Percentiles rank a stretch among this genome's conserved stretches.
phyloP scores from a whole-genome alignment of 164 flowering plant species.

The Liquidambar formosana region DNA sequence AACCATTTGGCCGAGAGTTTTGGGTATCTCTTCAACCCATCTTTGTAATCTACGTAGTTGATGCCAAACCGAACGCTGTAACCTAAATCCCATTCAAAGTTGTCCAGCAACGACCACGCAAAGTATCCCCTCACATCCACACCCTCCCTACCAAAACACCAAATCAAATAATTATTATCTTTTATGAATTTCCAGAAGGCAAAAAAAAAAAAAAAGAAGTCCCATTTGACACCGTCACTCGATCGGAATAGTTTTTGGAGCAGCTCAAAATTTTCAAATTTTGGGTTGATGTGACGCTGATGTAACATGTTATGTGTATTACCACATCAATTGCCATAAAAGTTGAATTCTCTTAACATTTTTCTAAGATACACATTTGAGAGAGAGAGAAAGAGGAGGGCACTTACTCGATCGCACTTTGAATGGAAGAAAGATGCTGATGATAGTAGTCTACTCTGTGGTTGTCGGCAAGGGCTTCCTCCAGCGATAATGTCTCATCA shows the following conservation, averaged over 20 bases:
- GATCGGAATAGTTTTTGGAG: no score
- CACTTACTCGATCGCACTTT: constrained; percentile 3
- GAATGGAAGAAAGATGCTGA: constrained; percentile 1
- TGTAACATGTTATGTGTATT: no score
- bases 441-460: constrained; percentile 7
- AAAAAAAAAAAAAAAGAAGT: no score
- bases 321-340: no score
- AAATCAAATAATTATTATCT: no score
- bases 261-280: no score
- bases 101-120: constrained; percentile 48
- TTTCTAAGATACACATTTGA: no score
- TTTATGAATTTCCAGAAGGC: no score
- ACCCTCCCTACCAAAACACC: constrained; percentile 23
- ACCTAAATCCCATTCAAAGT: constrained; percentile 46
- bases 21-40: constrained; percentile 25
- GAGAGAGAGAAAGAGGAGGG: no score
- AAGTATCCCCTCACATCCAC: constrained; percentile 43
- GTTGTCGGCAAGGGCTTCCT: constrained; percentile 12
- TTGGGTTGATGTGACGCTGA: no score
- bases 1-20: constrained; percentile 44
- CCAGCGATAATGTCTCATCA: constrained; percentile 3
- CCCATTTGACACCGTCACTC: no score
- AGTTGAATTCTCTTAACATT: no score
- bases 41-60: constrained; percentile 23
- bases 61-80: constrained; percentile 30